phyloP scores from a whole-genome alignment of 768 basidiomycete genomes.

The Leucocoprinus sp. region DNA sequence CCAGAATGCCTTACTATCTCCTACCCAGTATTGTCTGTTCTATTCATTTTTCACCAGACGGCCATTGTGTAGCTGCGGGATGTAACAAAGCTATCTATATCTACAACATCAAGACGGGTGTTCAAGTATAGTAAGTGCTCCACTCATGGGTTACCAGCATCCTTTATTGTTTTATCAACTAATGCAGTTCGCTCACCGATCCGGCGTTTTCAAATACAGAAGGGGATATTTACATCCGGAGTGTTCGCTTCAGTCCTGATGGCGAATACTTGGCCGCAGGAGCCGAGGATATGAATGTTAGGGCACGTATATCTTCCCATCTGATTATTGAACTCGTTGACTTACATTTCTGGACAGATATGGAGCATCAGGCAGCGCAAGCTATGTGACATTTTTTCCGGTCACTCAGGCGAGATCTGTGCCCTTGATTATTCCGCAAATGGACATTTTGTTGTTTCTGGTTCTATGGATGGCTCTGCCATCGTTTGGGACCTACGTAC shows the following conservation, averaged over 20 bases:
- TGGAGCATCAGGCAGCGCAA: slow-evolving; percentile 84
- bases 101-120: slow-evolving; percentile 84
- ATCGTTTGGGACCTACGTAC: slow-evolving; percentile 36
- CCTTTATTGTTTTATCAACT: not conserved
- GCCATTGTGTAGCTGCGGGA: slow-evolving; percentile 88
- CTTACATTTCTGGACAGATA: slow-evolving; percentile 75
- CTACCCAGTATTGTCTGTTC: slow-evolving; percentile 64
- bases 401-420: slow-evolving; percentile 91
- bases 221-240: slow-evolving; percentile 38
- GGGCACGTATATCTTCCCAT: slow-evolving; percentile 40
- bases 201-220: slow-evolving; percentile 26
- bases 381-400: slow-evolving; percentile 75
- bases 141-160: not conserved
- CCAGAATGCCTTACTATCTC: not conserved
- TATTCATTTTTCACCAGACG: slow-evolving; percentile 90
- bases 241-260: slow-evolving; percentile 86
- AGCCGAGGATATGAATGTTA: slow-evolving; percentile 88
- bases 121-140: slow-evolving; percentile 65
- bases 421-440: slow-evolving; percentile 88
- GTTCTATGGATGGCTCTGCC: slow-evolving; percentile 63
- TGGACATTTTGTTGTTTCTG: slow-evolving; percentile 80
- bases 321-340: slow-evolving; percentile 20
- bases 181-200: slow-evolving; percentile 7
- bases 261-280: slow-evolving; percentile 91
- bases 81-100: slow-evolving; percentile 96